phyloP scores from a whole-genome alignment of 2,329 filamentous ascomycete genomes.

The Hortaea sp. region DNA sequence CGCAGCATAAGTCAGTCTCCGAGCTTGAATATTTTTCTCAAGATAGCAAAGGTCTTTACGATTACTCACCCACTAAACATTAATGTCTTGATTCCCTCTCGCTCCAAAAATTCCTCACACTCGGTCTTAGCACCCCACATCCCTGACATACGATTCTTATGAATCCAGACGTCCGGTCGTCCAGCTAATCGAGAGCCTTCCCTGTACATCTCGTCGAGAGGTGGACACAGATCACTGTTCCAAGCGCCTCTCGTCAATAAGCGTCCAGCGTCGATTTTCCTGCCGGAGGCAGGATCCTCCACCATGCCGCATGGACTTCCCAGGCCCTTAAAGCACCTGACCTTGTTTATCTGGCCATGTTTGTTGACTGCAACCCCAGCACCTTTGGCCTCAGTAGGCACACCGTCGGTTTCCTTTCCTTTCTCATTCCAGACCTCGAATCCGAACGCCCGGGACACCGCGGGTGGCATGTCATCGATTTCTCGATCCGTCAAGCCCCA shows the following conservation, averaged over 20 bases:
- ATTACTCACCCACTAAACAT: conserved; percentile 50
- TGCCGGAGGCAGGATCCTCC: conserved; percentile 31
- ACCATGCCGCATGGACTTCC: conserved; percentile 22
- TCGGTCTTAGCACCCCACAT: conserved; percentile 40
- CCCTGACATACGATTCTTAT: conserved; percentile 51
- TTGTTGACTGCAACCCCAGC: conserved; percentile 14
- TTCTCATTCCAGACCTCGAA: conserved; percentile 19
- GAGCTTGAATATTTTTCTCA: background rate
- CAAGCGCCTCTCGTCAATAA: conserved; percentile 45
- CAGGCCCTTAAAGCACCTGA: conserved; percentile 21
- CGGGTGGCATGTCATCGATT: conserved; percentile 41
- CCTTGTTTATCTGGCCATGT: conserved; percentile 17
- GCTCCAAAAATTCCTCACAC: conserved; percentile 33
- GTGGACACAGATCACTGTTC: conserved; percentile 45
- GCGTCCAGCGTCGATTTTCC: conserved; percentile 30
- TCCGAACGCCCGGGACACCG: conserved; percentile 40
- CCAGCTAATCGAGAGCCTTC: conserved; percentile 15
- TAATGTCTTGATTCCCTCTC: conserved; percentile 37
- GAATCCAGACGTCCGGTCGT: conserved; percentile 39
- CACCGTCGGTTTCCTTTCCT: conserved; percentile 7
- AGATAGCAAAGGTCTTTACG: conserved; percentile 21
- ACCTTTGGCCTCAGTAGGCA: conserved; percentile 9
- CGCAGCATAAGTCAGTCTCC: conserved; percentile 20
- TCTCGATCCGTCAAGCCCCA: conserved; percentile 49
- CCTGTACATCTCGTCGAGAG: conserved; percentile 32